phyloP scores from a whole-genome alignment of 305 asterid species.

The Plantago coronopus region DNA sequence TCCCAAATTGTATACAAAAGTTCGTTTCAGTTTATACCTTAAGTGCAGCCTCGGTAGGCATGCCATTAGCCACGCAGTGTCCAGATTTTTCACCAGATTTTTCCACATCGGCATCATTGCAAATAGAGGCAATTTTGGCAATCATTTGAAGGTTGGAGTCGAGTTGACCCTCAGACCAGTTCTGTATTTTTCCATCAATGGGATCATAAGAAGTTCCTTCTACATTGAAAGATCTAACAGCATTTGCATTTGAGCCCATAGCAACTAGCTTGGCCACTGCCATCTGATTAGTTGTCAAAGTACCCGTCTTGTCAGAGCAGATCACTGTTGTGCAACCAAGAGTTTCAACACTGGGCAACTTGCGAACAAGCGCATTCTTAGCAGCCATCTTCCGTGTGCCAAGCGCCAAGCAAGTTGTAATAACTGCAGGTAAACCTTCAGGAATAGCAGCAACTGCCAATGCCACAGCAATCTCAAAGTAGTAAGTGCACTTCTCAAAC shows the following conservation, averaged over 20 bases:
- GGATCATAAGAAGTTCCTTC: conserved; percentile 86
- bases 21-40: conserved; percentile 45
- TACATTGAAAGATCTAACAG: conserved; percentile 57
- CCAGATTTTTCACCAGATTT: conserved; percentile 52
- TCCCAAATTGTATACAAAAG: not conserved
- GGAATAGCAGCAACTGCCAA: conserved; percentile 98
- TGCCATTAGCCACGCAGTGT: conserved; percentile 63
- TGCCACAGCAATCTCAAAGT: conserved; percentile 98
- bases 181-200: conserved; percentile 67
- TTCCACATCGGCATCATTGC: conserved; percentile 84
- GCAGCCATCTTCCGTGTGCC: conserved; percentile 99
- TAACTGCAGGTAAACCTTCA: conserved; percentile 91
- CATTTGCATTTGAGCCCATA: conserved; percentile 51
- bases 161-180: conserved; percentile 60
- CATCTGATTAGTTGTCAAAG: conserved; percentile 96
- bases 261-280: conserved; percentile 86
- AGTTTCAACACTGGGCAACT: conserved; percentile 97
- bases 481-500: conserved; percentile 95
- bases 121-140: conserved; percentile 77
- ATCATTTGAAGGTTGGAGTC: conserved; percentile 75
- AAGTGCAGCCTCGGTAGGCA: conserved; percentile 91
- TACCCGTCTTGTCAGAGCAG: conserved; percentile 97
- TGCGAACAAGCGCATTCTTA: conserved; percentile 96
- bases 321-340: conserved; percentile 99
- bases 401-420: conserved; percentile 95